Evolutionary conservation across 139 green algal species (phyloP), one percentile per base, ranked within the genome.

Genomic region (Bryopsis sp.): DNA sequence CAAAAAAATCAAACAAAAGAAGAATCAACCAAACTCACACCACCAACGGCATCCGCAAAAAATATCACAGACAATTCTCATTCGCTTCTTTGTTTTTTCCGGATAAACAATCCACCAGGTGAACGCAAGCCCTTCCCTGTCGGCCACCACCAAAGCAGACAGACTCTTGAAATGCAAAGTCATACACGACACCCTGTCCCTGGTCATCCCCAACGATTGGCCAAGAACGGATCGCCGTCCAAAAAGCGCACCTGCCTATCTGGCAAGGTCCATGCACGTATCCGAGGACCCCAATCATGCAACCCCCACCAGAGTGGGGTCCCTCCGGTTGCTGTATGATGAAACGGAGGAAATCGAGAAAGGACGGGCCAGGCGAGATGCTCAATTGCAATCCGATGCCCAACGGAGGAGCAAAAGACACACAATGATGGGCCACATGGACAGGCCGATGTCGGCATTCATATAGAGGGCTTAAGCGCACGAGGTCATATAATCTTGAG

Each of bases 101-200:
- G n/a, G n/a, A n/a, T n/a, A n/a, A n/a, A n/a, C n/a, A n/a, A n/a
- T 54, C 43, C 43, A 11, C 43, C 43, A 54, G 43, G 43, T 54
- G 43, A 54, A 54, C 43, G 43, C 43, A 11, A 54, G 43, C 43
- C 43, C 43, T 19, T 54, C 43, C 43, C 43, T 54, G 15, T 54
- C 43, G 15, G 19, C 43, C 43, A 54, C 43, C 43, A 54, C 43
- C 43, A 54, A 54, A 19, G 43, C 43, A 19, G 43, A 54, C 43
- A 11, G 43, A 11, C 43, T 54, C 15, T 26, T 54, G 43, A 54
- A 54, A 19, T 54, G 43, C 43, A 54, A 54, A 19, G 19, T 54
- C 43, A 54, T 54, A 11, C 43, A 54, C 43, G 43, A 54, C 43
- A 54, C 43, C 43, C 43, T 54, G 15, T 54, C 43, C 43, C 43